Evolutionary conservation across 2,329 filamentous ascomycete species (phyloP).

Genomic region (Fonsecaea monophora): DNA sequence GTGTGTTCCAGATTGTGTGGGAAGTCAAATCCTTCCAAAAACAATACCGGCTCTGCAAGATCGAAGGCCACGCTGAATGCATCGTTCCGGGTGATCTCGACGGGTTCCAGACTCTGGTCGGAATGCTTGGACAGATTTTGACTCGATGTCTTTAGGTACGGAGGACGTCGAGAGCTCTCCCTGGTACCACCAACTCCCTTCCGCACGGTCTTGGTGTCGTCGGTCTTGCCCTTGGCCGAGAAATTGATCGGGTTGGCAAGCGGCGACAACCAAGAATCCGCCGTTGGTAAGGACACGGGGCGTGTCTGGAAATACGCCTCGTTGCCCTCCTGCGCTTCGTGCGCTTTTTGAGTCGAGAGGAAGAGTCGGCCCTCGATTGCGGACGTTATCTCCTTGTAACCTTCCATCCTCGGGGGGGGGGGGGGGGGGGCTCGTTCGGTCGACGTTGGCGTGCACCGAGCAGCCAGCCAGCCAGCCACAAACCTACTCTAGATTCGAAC

Average conservation of each 20-base stretch:
- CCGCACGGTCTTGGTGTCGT: background rate
- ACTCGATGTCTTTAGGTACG: background rate
- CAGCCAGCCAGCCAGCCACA: background rate
- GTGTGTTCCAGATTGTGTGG: conserved; percentile 18
- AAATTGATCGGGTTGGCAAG: conserved; percentile 11
- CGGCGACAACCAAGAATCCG: conserved; percentile 19
- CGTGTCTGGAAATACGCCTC: conserved; percentile 16
- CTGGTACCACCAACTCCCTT: background rate
- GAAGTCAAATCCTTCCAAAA: conserved; percentile 19
- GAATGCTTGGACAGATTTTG: conserved; percentile 3
- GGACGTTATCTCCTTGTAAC: conserved; percentile 19
- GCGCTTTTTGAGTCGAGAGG: conserved; percentile 14
- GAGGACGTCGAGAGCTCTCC: background rate
- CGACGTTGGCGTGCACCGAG: background rate
- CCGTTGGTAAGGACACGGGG: conserved; percentile 9
- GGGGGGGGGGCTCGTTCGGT: background rate
- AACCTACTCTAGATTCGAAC: background rate
- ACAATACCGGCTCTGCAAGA: conserved; percentile 16
- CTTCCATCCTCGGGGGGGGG: conserved; percentile 2
- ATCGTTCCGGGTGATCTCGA: background rate
- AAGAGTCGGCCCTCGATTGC: conserved; percentile 21
- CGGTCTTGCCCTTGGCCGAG: conserved; percentile 13
- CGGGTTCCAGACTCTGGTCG: background rate
- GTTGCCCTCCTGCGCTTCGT: conserved; percentile 12
- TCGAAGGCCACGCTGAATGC: conserved; percentile 16